A percentile compares a stretch with the other conserved stretches of the same genome.
phyloP scores from a whole-genome alignment of 768 basidiomycete genomes.

The Phlegmacium glaucopus region DNA sequence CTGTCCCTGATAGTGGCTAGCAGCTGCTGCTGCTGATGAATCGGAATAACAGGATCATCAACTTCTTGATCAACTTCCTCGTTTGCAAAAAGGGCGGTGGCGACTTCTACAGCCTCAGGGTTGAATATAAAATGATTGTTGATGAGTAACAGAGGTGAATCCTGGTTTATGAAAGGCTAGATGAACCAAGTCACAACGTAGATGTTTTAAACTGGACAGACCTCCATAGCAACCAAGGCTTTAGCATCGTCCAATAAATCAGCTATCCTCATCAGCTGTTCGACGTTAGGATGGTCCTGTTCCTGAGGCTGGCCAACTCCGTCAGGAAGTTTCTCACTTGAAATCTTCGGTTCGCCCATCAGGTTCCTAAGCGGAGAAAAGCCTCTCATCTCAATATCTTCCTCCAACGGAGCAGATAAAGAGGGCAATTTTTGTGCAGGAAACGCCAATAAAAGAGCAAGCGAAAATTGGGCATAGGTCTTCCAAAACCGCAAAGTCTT shows the following conservation, averaged over 20 bases:
- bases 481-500: conserved; percentile 64
- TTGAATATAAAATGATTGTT: conserved; percentile 34
- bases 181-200: not conserved
- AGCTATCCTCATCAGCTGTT: conserved; percentile 90
- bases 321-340: conserved; percentile 18
- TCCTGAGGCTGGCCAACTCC: conserved; percentile 25
- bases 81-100: conserved; percentile 5
- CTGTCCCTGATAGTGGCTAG: conserved; percentile 24
- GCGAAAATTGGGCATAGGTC: conserved; percentile 63
- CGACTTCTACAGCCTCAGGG: conserved; percentile 26
- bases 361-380: conserved; percentile 77
- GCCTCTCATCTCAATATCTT: conserved; percentile 86
- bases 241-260: conserved; percentile 78
- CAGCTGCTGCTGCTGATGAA: conserved; percentile 17
- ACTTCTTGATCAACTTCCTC: conserved; percentile 9
- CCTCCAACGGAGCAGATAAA: conserved; percentile 68
- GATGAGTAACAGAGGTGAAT: conserved; percentile 36
- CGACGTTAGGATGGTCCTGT: conserved; percentile 84
- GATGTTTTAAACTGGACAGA: conserved; percentile 25
- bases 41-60: conserved; percentile 4
- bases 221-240: conserved; percentile 55
- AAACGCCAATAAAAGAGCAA: conserved; percentile 61
- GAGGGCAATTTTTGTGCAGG: conserved; percentile 58
- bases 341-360: conserved; percentile 37
- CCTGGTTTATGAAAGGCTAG: conserved; percentile 22